Conservation (phyloP, 805 yeast species). For the Gaillardinia entomophila region DNA sequence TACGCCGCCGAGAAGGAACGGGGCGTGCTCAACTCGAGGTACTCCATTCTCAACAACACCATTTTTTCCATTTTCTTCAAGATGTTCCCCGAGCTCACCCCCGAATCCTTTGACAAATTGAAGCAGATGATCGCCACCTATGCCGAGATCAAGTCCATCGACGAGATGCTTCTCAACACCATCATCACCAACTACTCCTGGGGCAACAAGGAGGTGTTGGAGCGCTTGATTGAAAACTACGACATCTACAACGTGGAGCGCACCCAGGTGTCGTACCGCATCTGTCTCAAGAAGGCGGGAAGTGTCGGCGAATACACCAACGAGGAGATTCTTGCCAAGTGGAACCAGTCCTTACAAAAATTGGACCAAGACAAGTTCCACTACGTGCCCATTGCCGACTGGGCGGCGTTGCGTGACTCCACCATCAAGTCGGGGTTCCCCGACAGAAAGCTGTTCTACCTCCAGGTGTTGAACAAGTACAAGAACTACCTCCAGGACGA, state of each 20-base stretch:
- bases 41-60: conserved; percentile 64
- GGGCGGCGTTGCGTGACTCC: conserved; percentile 80
- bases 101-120: conserved; percentile 52
- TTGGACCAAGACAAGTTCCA: conserved; percentile 50
- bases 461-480: conserved; percentile 44
- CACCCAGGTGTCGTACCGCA: conserved; percentile 68
- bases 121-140: conserved; percentile 52
- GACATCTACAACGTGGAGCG: conserved; percentile 50
- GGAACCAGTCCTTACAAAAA: conserved; percentile 44
- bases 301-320: conserved; percentile 46
- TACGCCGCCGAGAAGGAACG: conserved; percentile 37
- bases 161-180: conserved; percentile 79
- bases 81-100: conserved; percentile 44
- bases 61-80: conserved; percentile 66
- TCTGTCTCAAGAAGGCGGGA: conserved; percentile 68
- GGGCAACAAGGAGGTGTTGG: conserved; percentile 61
- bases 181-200: conserved; percentile 63
- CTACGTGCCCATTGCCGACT: conserved; percentile 76
- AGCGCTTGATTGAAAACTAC: conserved; percentile 58
- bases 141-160: conserved; percentile 52
- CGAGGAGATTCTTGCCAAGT: conserved; percentile 48
- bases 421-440: conserved; percentile 45
- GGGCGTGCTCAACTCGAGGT: conserved; percentile 60
- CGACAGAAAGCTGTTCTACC: conserved; percentile 49
- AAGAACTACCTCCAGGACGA: conserved; percentile 36